Evolutionary conservation across 176 grass and related monocot species (phyloP), one percentile per base, ranked within the genome.

Genomic region (Eremochloa ophiuroides): DNA sequence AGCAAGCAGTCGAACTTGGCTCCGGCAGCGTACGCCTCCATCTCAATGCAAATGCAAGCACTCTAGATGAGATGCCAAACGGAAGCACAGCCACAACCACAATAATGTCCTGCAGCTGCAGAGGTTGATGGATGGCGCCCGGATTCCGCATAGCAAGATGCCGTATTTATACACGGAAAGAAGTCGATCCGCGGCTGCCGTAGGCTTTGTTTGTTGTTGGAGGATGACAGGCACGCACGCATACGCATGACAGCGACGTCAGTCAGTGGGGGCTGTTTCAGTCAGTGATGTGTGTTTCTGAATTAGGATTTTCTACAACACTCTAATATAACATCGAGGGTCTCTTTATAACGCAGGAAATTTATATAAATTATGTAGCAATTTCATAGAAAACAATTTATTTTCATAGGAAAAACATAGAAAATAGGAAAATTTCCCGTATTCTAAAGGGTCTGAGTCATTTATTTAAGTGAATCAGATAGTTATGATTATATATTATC

Each of bases 1-100:
- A 99, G 85, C 64, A 99, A 65, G 62, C 87, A 99, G 28, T 99
- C 96, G 62, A 93, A 95, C 71, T 93, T 99, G 17, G 85, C 85
- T 43, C 74, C 93, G 41, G n/a, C 65, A 4, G 23, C 47, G 79
- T 73, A 89, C 55, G 67, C 58, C 25, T 86, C 88, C 96, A 98
- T 95, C 30, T 66, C 6, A 51, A 51, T 20, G 48, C 50, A 23
- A 58, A 10, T 9, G 20, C 33, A n/a, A 67, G 35, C n/a, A 68
- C 10, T 10, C 22, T 83, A 80, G n/a, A n/a, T 73, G 51, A 41
- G 39, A 79, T 30, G 68, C 18, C 56, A 38, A 67, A 80, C 29
- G 31, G 62, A 84, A 56, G 62, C 40, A 85, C 42, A 20, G 4
- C 0, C 59, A 29, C 60, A 61, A 14, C 3, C 42, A 72, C 42